Base-by-base conservation (phyloP, 2,329 filamentous ascomycete genomes). In the Epichloe sibirici region DNA sequence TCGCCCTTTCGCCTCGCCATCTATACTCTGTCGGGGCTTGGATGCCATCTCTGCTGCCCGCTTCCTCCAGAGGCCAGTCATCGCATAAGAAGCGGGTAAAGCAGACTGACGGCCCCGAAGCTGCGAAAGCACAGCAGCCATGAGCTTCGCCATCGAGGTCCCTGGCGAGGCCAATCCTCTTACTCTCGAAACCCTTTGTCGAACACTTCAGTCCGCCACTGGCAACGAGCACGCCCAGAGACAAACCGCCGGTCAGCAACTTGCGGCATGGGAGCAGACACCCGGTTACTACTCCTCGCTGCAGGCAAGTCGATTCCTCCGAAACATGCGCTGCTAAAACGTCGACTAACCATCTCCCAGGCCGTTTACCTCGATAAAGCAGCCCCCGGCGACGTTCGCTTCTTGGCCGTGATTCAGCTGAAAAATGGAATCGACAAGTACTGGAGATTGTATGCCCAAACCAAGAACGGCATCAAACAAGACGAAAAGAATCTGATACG, bases 371-470 rank as follows among this genome's bases (percentile, higher is more conserved):
- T 95, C 57, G 87, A 95, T 70, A 82, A 82, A 56, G 81, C 82
- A 2, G 73, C 94, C 1, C 86, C 88, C 1, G 70, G 81, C 53
- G 84, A 94, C 62, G 79, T 91, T 51, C 86, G 93, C 56, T 90
- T 95, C 63, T 82, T 96, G 11, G 87, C 91, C 51, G 82, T 97
- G 53, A 95, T 97, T 59, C 88, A 95, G 65, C 77, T 98, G 51
- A 97, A 97, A 67, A 96, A 97, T 67, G 93, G 90, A 52, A 90
- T 97, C 68, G 91, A 97, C 66, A 90, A 86, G 65, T 89, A 90
- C 68, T 98, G 93, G 93, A 80, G 93, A 13, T 59, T 70, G n/a
- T 64, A 88, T 77, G 65, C 71, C 37, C 59, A 69, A 53, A 49
- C 65, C 31, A 75, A 73, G 65, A 87, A 86, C 37, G 82, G 88